Percentiles rank a stretch among this genome's conserved stretches.
Conservation (phyloP, 2,329 filamentous ascomycete genomes). For the Epichloe glyceriae region DNA sequence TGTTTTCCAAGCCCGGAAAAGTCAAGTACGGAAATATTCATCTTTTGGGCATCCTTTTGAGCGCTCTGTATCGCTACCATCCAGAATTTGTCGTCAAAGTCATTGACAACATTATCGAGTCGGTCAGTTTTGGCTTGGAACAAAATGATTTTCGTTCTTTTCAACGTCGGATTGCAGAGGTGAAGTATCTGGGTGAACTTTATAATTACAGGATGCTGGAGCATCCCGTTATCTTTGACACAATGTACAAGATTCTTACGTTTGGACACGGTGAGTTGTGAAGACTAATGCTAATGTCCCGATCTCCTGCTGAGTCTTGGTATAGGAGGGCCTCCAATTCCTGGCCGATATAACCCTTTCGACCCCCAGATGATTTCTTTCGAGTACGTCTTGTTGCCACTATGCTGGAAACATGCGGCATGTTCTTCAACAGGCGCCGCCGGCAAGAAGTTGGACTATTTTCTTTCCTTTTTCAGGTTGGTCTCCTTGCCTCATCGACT, state of each 20-base stretch:
- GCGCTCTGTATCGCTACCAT: slow-evolving; percentile 83
- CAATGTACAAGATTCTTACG: slow-evolving; percentile 84
- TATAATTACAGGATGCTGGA: slow-evolving; percentile 98
- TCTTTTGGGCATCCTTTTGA: slow-evolving; percentile 77
- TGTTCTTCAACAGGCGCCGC: slow-evolving; percentile 91
- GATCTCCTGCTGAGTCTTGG: slow-evolving; percentile 1
- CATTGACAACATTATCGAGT: slow-evolving; percentile 83
- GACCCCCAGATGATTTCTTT: slow-evolving; percentile 94
- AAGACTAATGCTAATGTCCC: not conserved
- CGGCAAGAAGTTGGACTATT: slow-evolving; percentile 96
- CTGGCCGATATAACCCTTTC: slow-evolving; percentile 62
- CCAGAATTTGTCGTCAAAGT: slow-evolving; percentile 82
- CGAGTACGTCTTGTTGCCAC: slow-evolving; percentile 83
- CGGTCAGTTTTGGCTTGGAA: slow-evolving; percentile 77
- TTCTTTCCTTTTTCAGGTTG: slow-evolving; percentile 86
- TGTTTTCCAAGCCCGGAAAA: slow-evolving; percentile 92
- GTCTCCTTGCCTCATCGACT: not conserved
- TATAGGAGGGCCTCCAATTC: slow-evolving; percentile 63
- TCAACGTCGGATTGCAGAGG: slow-evolving; percentile 84
- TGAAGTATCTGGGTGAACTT: slow-evolving; percentile 90
- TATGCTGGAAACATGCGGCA: slow-evolving; percentile 85
- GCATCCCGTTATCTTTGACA: slow-evolving; percentile 89
- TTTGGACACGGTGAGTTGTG: slow-evolving; percentile 61
- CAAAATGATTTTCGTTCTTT: slow-evolving; percentile 97
- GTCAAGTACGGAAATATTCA: slow-evolving; percentile 97